Base-by-base conservation (phyloP, 2,329 filamentous ascomycete genomes). In the Xylaria sp. region DNA sequence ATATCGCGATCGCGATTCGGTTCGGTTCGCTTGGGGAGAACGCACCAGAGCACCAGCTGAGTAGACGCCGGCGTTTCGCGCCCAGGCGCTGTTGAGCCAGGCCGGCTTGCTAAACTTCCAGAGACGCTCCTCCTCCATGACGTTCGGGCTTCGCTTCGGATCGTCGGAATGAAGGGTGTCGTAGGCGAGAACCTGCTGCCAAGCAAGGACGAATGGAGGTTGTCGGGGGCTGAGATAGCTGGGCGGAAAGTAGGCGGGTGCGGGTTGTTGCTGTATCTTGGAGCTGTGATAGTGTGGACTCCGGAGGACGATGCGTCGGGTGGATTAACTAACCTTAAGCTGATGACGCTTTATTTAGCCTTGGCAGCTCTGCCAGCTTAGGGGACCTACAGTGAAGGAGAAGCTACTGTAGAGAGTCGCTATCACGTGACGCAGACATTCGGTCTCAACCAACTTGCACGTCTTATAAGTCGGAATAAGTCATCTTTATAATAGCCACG, bases 21-120 rank as follows among this genome's bases (percentile, higher is more conserved):
- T 12, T 39, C 6, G n/a, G 39, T 32, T 32, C 25, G 13, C 2
- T 20, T 4, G 48, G 15, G 18, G 20, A 41, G 13, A 32, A 83
- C 87, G 67, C 82, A 91, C 89, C 80, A 91, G 77, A 72, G 85
- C 89, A 71, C 89, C 89, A 56, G 89, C 84, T 61, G 80, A 78
- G 79, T 91, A 91, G 72, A 91, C 85, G 65, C 89, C 89, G 20
- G 86, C 82, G 73, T 89, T 89, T 75, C 89, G 87, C 70, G 87
- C 87, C 82, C 85, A 88, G 71, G 85, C 83, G 79, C 85, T 89
- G 81, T 88, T 90, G 65, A 90, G 83, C 89, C 89, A 91, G 77
- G 89, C 87, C 63, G 89, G 89, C 83, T 82, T 85, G 79, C 83
- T 79, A 77, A 91, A 91, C 82, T 90, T 90, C 85, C 86, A 91